Evolutionary conservation across 495 filamentous ascomycete genomes (phyloP).

Genomic region (Lasiosphaeria hispida): DNA sequence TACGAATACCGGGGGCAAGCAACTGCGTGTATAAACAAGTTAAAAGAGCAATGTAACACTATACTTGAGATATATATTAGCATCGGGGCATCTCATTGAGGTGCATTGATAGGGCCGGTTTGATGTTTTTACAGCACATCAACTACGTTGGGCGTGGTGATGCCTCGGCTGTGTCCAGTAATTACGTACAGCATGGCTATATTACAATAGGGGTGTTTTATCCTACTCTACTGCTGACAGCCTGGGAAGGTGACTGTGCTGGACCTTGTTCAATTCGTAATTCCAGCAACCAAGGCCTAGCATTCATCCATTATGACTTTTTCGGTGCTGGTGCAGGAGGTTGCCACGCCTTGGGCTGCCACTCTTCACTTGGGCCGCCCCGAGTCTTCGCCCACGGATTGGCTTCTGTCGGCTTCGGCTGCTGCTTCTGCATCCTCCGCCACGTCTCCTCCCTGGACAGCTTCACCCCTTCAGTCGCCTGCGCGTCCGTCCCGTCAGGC

Average conservation of each 20-base stretch:
- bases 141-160: too few relatives aligned
- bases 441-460: constrained; percentile 24
- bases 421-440: constrained; percentile 28
- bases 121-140: neutral
- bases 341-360: constrained; percentile 75
- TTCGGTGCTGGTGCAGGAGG: constrained; percentile 36
- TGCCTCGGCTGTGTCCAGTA: neutral
- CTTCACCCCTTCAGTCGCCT: neutral
- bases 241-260: too few relatives aligned
- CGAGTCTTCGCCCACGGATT: constrained; percentile 62
- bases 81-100: too few relatives aligned
- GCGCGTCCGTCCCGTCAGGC: neutral
- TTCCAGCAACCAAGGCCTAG: too few relatives aligned
- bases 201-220: too few relatives aligned
- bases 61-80: constrained; percentile 23
- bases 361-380: constrained; percentile 62
- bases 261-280: too few relatives aligned
- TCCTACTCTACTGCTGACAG: too few relatives aligned
- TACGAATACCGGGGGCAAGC: constrained; percentile 19
- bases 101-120: too few relatives aligned
- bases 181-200: too few relatives aligned
- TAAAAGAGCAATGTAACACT: constrained; percentile 31
- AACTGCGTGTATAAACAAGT: constrained; percentile 33
- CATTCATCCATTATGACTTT: neutral
- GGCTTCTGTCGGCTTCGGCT: constrained; percentile 13